phyloP scores from a whole-genome alignment of 305 asterid species.

The Solanum hybrid region DNA sequence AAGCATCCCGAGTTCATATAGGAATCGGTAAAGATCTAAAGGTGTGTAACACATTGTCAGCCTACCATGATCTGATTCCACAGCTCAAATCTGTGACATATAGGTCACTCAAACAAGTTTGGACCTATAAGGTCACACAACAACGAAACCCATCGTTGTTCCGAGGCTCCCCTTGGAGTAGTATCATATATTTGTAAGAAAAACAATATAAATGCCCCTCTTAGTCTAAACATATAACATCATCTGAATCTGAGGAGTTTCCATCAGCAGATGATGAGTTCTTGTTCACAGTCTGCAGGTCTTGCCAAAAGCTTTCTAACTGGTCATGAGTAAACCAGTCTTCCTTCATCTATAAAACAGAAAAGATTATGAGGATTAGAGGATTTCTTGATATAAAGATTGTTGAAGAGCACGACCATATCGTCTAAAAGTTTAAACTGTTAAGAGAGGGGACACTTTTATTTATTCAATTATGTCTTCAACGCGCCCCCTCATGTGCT shows the following conservation, averaged over 20 bases:
- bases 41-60: background rate
- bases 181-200: background rate
- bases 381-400: background rate
- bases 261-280: background rate
- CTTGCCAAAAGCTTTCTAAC: conserved; percentile 25
- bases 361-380: background rate
- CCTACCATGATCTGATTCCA: background rate
- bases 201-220: background rate
- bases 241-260: background rate
- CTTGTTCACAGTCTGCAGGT: conserved; percentile 10
- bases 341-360: conserved; percentile 27
- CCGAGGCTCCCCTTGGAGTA: too few species aligned
- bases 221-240: background rate
- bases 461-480: background rate
- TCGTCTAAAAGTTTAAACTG: background rate
- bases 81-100: background rate
- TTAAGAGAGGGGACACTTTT: background rate
- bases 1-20: background rate
- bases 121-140: background rate
- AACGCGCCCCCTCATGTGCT: background rate
- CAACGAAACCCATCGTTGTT: background rate
- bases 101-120: background rate
- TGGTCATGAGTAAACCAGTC: conserved; percentile 37
- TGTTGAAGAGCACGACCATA: background rate
- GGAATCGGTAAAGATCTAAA: background rate